Base-by-base conservation (phyloP, 257 asterid genomes). In the Petrea volubilis region DNA sequence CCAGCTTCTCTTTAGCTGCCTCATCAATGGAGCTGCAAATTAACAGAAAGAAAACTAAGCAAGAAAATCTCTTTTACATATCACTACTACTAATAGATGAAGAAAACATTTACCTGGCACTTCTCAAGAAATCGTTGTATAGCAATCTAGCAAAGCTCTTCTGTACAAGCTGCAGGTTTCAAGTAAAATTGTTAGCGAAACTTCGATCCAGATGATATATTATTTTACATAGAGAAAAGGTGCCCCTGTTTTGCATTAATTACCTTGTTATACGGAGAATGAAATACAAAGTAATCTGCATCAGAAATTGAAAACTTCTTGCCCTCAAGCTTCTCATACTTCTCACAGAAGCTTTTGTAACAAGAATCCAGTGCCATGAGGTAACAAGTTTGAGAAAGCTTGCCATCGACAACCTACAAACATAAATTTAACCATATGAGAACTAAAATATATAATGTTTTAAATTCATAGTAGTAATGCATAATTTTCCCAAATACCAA, bases 211-310 rank as follows among this genome's bases (percentile, higher is more conserved):
- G 56, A 10, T 43, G 18, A 33, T 20, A 0, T 11, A 46, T 12
- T 11, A 36, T 15, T 51, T 15, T 34, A 20, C 25, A 43, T 6
- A 13, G 0, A 17, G 58, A 61, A 49, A 58, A 52, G 24, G 40
- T 33, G 56, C 43, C 67, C 23, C 12, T 38, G 44, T 24, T 71
- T 56, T 57, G 31, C n/a, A 66, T 62, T 56, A 82, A 28, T 43
- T 84, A 95, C 99, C 98, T 95, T 95, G 92, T 95, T 95, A 71
- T 95, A 95, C 5, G 99, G 99, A 78, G 99, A 95, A 82, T 95
- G 99, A 77, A 95, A 95, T 7, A 92, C 97, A 69, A 88, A 81
- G 78, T 92, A 92, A 47, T 83, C 92, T 14, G 93, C 97, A 79
- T 95, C 96, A 7, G 63, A 20, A 24, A 92, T 77, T 3, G 99